Evolutionary conservation across 352 stramenopile species (phyloP).

Genomic region (Halophytophthora polymorphica): DNA sequence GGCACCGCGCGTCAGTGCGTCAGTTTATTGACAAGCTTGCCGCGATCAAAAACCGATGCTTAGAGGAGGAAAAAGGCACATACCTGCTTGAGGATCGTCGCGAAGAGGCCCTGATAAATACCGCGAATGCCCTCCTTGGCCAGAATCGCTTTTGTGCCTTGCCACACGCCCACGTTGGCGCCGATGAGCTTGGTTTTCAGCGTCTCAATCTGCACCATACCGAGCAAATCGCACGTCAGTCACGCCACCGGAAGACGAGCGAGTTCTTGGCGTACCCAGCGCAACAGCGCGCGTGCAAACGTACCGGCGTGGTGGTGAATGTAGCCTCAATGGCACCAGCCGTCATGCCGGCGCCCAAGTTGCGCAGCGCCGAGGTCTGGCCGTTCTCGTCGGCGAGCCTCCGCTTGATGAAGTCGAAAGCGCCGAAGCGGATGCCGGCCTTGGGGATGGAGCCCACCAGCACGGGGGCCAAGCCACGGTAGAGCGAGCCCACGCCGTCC

Average conservation of each 20-base stretch:
- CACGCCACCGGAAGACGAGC: background rate
- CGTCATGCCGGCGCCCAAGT: slow-evolving; percentile 91
- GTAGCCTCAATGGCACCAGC: slow-evolving; percentile 90
- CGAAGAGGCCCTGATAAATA: slow-evolving; percentile 92
- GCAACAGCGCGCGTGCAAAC: no score
- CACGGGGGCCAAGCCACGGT: slow-evolving; percentile 92
- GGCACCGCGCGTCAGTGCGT: no score
- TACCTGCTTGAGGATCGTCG: slow-evolving; percentile 94
- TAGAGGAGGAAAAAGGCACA: slow-evolving; percentile 1
- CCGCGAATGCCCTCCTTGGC: slow-evolving; percentile 88
- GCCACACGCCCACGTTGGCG: slow-evolving; percentile 90
- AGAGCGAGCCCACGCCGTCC: slow-evolving; percentile 80
- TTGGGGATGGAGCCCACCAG: slow-evolving; percentile 95
- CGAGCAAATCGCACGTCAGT: background rate
- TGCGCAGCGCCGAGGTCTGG: slow-evolving; percentile 87
- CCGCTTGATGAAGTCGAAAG: slow-evolving; percentile 90
- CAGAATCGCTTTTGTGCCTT: slow-evolving; percentile 91
- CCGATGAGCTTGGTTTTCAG: slow-evolving; percentile 98
- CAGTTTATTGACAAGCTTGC: no score
- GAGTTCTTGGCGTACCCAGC: background rate
- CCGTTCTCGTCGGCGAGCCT: slow-evolving; percentile 86
- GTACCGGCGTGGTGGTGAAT: slow-evolving; percentile 91
- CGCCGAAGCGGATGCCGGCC: slow-evolving; percentile 95
- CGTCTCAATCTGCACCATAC: slow-evolving; percentile 82
- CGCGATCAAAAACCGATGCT: background rate